Percentiles rank a stretch among this genome's conserved stretches.
Conservation (phyloP, 140 eudicot genomes). For the Senecio squalidus region DNA sequence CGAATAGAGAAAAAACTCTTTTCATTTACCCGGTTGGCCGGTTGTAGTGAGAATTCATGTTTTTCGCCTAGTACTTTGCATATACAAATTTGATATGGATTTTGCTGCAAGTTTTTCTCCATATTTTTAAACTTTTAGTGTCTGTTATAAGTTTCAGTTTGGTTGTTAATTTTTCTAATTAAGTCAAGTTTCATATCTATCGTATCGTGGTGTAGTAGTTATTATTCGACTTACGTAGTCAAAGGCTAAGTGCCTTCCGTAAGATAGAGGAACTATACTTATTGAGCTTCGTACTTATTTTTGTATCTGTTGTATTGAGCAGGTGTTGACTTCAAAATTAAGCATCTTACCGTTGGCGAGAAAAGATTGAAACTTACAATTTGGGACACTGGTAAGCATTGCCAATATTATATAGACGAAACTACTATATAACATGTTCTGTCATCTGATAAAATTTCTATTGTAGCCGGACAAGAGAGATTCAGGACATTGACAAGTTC, state of each 20-base stretch:
- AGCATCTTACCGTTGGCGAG: constrained; percentile 55
- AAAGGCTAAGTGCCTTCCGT: constrained; percentile 6
- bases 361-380: constrained; percentile 60
- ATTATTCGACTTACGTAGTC: constrained; percentile 19
- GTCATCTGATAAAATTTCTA: not conserved
- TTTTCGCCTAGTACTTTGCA: not conserved
- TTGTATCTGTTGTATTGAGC: constrained; percentile 8
- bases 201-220: not conserved
- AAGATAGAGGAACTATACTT: not conserved
- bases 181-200: not conserved
- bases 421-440: not conserved
- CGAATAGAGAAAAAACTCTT: too few species aligned
- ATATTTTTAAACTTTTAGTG: not conserved
- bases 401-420: not conserved
- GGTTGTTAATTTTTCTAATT: not conserved
- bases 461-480: constrained; percentile 87
- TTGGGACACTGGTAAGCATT: constrained; percentile 64
- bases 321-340: constrained; percentile 77
- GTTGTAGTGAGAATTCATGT: too few species aligned
- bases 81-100: not conserved
- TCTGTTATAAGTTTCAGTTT: not conserved
- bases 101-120: not conserved
- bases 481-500: constrained; percentile 80
- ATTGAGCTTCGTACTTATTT: not conserved
- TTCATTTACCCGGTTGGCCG: too few species aligned